Evolutionary conservation across 1,284 basidiomycete species (phyloP).

Genomic region (Cryptococcus jaspeensis): DNA sequence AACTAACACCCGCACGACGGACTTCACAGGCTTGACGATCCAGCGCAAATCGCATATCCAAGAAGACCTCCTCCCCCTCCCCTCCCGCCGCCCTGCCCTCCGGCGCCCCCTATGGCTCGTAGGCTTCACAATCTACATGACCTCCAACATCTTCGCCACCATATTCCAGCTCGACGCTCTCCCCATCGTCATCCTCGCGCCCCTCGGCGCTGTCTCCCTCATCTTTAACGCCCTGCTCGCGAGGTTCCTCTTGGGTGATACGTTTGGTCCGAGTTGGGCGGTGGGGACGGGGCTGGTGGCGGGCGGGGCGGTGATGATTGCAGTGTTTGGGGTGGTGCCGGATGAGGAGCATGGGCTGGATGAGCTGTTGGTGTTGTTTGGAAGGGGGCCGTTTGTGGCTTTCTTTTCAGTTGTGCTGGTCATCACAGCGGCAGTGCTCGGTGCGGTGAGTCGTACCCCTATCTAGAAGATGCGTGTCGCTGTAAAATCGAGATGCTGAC

Average conservation of each 20-base stretch:
- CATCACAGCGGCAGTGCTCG: constrained; percentile 62
- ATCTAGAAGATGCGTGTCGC: neutral
- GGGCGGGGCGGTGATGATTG: constrained; percentile 83
- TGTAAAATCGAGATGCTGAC: neutral
- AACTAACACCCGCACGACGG: neutral
- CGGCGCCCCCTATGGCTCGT: constrained; percentile 79
- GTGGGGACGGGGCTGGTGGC: constrained; percentile 84
- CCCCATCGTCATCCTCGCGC: constrained; percentile 87
- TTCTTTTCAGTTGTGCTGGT: constrained; percentile 76
- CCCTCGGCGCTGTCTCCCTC: constrained; percentile 85
- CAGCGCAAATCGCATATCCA: constrained; percentile 92
- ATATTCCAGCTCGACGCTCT: constrained; percentile 92
- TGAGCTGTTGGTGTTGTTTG: constrained; percentile 77
- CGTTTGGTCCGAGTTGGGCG: constrained; percentile 80
- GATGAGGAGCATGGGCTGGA: constrained; percentile 86
- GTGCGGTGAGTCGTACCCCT: constrained; percentile 58
- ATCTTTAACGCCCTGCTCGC: constrained; percentile 96
- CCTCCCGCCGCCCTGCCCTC: constrained; percentile 66
- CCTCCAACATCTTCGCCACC: constrained; percentile 78
- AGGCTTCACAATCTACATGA: constrained; percentile 80
- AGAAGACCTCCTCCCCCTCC: constrained; percentile 70
- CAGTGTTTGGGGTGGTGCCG: constrained; percentile 88
- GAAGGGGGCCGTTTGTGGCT: constrained; percentile 71
- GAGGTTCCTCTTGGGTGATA: constrained; percentile 77
- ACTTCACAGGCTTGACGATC: constrained; percentile 69